Evolutionary conservation across 2,329 filamentous ascomycete genomes (phyloP).

Genomic region (Pseudopyrenochaeta lycopersici): DNA sequence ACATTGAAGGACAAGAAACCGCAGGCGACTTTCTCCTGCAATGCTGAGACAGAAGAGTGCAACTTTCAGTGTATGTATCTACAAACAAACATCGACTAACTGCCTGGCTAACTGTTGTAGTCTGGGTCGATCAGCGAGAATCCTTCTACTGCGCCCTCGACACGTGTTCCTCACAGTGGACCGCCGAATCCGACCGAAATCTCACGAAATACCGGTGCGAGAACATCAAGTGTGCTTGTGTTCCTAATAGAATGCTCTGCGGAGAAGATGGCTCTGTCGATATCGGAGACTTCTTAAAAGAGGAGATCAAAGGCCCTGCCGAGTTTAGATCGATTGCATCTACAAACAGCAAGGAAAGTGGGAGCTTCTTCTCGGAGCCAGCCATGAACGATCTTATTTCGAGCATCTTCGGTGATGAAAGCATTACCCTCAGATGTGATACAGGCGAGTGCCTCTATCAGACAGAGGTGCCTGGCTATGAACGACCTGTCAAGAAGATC

Average conservation of each 20-base stretch:
- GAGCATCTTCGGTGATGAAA: conserved; percentile 88
- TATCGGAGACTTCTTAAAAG: conserved; percentile 84
- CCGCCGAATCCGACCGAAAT: conserved; percentile 76
- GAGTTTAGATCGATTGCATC: conserved; percentile 76
- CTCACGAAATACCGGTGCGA: conserved; percentile 86
- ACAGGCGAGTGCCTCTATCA: conserved; percentile 93
- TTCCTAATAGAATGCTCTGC: conserved; percentile 91
- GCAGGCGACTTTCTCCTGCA: conserved; percentile 93
- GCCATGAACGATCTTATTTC: conserved; percentile 91
- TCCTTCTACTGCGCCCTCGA: conserved; percentile 96
- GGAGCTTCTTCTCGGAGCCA: conserved; percentile 89
- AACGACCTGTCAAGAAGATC: conserved; percentile 88
- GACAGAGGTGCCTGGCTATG: conserved; percentile 91
- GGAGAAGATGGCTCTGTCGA: conserved; percentile 92
- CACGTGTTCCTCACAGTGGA: conserved; percentile 77
- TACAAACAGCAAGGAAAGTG: conserved; percentile 66
- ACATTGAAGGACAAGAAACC: conserved; percentile 85
- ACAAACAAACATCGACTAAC: neutral
- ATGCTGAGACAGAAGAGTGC: conserved; percentile 76
- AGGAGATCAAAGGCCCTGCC: conserved; percentile 87
- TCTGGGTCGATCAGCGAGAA: conserved; percentile 94
- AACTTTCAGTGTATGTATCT: conserved; percentile 86
- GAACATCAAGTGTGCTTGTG: conserved; percentile 85
- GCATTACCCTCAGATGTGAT: conserved; percentile 82
- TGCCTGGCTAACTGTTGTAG: conserved; percentile 56